These are phyloP conservation scores for Pleurotus sapidus DNA, from an alignment of 768 basidiomycete species.

Conservation along the genomic window DNA sequence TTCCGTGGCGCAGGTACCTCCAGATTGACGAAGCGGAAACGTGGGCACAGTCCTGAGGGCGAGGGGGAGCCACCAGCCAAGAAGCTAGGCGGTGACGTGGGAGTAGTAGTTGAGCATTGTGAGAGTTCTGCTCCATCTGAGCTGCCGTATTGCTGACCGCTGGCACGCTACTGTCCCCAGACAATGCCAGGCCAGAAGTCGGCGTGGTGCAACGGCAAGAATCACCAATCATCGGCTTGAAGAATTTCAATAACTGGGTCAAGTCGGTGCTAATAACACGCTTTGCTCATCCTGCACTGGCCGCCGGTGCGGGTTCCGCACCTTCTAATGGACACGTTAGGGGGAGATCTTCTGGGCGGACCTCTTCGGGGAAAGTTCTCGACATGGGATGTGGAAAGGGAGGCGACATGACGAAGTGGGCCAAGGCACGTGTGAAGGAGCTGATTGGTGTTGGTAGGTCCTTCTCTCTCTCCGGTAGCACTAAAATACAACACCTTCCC, in stretches of 20 bases:
- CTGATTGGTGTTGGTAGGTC: slow-evolving; percentile 75
- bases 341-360: slow-evolving; percentile 27
- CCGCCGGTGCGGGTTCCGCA: slow-evolving; percentile 29
- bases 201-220: slow-evolving; percentile 79
- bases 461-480: background rate
- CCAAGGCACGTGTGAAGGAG: slow-evolving; percentile 77
- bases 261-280: slow-evolving; percentile 95
- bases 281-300: slow-evolving; percentile 74
- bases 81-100: slow-evolving; percentile 65
- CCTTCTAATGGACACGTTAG: slow-evolving; percentile 19
- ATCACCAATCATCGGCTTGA: slow-evolving; percentile 95
- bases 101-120: slow-evolving; percentile 78
- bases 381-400: slow-evolving; percentile 99
- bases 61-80: slow-evolving; percentile 38
- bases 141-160: background rate
- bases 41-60: slow-evolving; percentile 34
- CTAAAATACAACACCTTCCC: background rate
- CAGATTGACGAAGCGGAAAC: slow-evolving; percentile 54
- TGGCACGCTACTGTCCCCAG: slow-evolving; percentile 35
- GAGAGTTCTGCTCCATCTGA: slow-evolving; percentile 25
- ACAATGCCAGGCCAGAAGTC: slow-evolving; percentile 92
- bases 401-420: slow-evolving; percentile 95
- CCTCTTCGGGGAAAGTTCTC: slow-evolving; percentile 69
- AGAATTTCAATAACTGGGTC: slow-evolving; percentile 99
- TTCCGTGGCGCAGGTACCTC: slow-evolving; percentile 55